These are phyloP conservation scores for Plasmodium adleri DNA, from an alignment of 169 alveolate species.

Conservation along the genomic window DNA sequence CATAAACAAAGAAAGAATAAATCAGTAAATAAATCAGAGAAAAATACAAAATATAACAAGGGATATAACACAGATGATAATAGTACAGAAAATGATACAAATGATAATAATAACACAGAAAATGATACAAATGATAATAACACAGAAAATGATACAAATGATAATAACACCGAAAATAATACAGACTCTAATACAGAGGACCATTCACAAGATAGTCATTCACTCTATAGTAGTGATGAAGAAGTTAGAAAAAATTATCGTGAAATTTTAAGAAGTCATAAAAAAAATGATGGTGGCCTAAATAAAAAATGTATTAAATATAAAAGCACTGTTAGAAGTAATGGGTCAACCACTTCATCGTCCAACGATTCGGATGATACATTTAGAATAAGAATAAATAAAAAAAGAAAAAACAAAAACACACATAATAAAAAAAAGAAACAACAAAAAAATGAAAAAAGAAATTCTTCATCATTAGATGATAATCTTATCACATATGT, in stretches of 20 bases:
- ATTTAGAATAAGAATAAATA: constrained; percentile 29
- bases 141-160: not conserved
- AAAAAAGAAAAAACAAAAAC: constrained; percentile 23
- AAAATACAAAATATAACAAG: too few species aligned
- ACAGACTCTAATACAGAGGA: not conserved
- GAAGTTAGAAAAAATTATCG: constrained; percentile 30
- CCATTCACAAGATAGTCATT: too few species aligned
- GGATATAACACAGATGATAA: too few species aligned
- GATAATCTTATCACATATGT: not conserved
- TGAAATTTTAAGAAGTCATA: constrained; percentile 48
- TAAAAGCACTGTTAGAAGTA: constrained; percentile 14
- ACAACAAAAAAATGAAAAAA: not conserved
- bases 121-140: not conserved
- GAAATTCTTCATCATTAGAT: not conserved
- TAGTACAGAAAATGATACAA: not conserved
- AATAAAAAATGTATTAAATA: not conserved
- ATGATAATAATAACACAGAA: too few species aligned
- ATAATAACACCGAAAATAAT: not conserved
- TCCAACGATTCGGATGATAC: constrained; percentile 64
- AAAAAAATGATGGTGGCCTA: not conserved
- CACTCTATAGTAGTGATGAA: not conserved
- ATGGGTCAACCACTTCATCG: constrained; percentile 25
- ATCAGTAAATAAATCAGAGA: too few species aligned
- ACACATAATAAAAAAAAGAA: constrained; percentile 7
- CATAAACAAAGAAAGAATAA: too few species aligned